Evolutionary conservation across 495 filamentous ascomycete species (phyloP), one percentile per base, ranked within the genome.

Genomic region (Gamarada debralockiae): DNA sequence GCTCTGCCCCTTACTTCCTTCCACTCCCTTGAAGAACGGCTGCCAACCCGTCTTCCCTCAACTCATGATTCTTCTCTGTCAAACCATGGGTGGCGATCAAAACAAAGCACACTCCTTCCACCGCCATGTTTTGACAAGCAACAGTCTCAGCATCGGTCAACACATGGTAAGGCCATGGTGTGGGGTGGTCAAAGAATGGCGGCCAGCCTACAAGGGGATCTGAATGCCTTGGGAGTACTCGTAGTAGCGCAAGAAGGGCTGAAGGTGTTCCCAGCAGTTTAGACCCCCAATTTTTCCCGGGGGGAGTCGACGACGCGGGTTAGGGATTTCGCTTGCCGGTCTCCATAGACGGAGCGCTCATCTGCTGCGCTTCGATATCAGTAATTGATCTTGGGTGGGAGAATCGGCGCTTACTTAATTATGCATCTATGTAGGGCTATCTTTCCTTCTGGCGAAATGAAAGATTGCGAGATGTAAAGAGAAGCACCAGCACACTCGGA

Each of bases 151-250:
- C 74, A 51, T 73, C 69, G 7, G 34, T 47, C 0, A 65, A 65
- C 65, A 75, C 73, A 24, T 45, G 1, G 23, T 23, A 45, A 0
- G 61, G 64, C 52, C 60, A 77, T 7, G 71, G 33, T 8, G 15
- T 54, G 9, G 33, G 36, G 0, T 37, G 50, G 1, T 60, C 48
- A 21, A 62, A 55, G 13, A 75, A 2, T 14, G 64, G 64, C 3
- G 82, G 82, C 81, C 80, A 84, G n/a, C 74, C 76, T 1, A 79
- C 69, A 12, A 83, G 59, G 84, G 82, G 39, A 85, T 73, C 20
- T 74, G 57, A 40, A 78, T 79, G 1, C 67, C 57, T 58, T 80
- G 79, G 0, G 65, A 53, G 36, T 65, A 69, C 3, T 73, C 78
- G 50, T 82, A 70, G 48, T 79, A 83, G 58, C 82, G 83, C 17